Base-by-base conservation (phyloP, 2,329 filamentous ascomycete genomes). In the Penicillium freii region DNA sequence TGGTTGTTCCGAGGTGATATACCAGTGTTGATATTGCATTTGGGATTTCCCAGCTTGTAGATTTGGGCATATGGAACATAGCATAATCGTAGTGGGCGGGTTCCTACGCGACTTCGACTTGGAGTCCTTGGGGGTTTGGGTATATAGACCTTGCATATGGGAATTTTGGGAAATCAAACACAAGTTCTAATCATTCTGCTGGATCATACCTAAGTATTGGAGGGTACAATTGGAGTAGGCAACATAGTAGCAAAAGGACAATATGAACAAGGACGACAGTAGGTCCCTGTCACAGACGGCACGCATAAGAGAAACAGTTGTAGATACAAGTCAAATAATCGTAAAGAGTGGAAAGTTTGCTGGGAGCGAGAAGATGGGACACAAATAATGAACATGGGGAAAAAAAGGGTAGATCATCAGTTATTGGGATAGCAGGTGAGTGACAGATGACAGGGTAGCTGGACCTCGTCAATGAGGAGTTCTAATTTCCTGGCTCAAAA, bases 1-100 rank as follows among this genome's bases (percentile, higher is more conserved):
- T 96, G 42, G 76, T 79, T 33, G 77, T 80, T 51, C 66, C 61
- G 36, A 65, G 72, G 58, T 77, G 61, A 73, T 49, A 15, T 36
- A 42, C 19, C 39, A n/a, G 17, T 48, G 13, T 21, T 27, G 29
- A 43, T 23, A 43, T 23, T 36, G 29, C 19, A 23, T 43, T 51
- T 43, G 17, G 39, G 31, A 9, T 19, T 10, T n/a, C 9, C 42
- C n/a, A 19, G 17, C 7, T n/a, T 29, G 23, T 42, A 25, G 17
- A 19, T 21, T 5, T 23, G 23, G 29, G 17, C 17, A 5, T 15
- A 17, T 21, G 17, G 23, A 7, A 19, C 10, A 45, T 36, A 19
- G 19, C 17, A 36, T 36, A 11, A 36, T 46, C 39, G 50, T 45
- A 44, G 29, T 44, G 21, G 50, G 29, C 50, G 13, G 50, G 50